Conservation (phyloP, 2,329 filamentous ascomycete genomes). For the Aspergillus proliferans region DNA sequence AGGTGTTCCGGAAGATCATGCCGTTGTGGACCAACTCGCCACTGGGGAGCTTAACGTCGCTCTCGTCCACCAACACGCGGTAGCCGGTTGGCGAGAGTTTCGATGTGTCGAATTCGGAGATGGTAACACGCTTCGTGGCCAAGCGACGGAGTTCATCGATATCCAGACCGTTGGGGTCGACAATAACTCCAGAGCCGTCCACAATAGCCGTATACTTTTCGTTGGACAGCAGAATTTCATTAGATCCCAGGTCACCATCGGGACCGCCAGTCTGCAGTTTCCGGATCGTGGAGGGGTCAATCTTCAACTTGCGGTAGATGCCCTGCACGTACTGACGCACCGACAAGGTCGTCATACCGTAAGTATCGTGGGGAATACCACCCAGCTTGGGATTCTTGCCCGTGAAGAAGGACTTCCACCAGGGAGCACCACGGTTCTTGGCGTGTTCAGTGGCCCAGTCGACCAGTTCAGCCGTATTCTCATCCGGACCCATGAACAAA, state of each 20-base stretch:
- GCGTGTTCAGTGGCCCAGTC: slow-evolving; percentile 99
- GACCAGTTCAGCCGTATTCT: slow-evolving; percentile 96
- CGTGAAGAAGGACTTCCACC: slow-evolving; percentile 99
- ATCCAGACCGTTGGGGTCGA: slow-evolving; percentile 85
- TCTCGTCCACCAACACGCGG: slow-evolving; percentile 86
- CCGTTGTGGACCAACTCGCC: slow-evolving; percentile 87
- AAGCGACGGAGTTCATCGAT: slow-evolving; percentile 75
- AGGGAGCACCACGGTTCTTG: slow-evolving; percentile 75
- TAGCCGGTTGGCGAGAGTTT: slow-evolving; percentile 88
- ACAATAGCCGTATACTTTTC: slow-evolving; percentile 94
- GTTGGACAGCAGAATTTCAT: slow-evolving; percentile 92
- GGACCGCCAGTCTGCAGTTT: slow-evolving; percentile 98
- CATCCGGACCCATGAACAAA: slow-evolving; percentile 95
- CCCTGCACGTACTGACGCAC: slow-evolving; percentile 94
- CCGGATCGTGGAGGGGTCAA: slow-evolving; percentile 75
- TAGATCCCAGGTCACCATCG: slow-evolving; percentile 92
- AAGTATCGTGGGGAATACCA: slow-evolving; percentile 90
- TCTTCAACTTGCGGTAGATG: slow-evolving; percentile 91
- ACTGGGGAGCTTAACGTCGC: slow-evolving; percentile 75
- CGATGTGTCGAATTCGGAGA: slow-evolving; percentile 72
- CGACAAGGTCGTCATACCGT: slow-evolving; percentile 96
- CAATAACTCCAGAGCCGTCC: slow-evolving; percentile 91
- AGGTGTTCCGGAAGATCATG: slow-evolving; percentile 94
- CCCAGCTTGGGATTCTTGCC: slow-evolving; percentile 95
- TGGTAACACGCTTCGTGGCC: slow-evolving; percentile 83